Evolutionary conservation across 164 flowering plant genomes (phyloP).

Genomic region (Malania oleifera): DNA sequence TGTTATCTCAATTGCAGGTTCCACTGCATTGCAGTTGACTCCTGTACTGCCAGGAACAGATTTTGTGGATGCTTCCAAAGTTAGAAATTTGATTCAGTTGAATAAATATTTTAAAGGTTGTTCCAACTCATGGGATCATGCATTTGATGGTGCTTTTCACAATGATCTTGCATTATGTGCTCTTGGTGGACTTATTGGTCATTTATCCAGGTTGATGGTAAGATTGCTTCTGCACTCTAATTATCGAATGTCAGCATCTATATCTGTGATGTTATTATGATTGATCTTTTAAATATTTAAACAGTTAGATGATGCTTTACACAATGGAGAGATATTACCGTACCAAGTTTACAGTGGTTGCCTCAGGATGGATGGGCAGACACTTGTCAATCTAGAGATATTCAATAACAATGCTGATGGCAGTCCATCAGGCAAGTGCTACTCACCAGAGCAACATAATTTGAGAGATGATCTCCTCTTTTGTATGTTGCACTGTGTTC

Average conservation of each 20-base stretch:
- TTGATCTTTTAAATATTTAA: conserved; percentile 8
- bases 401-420: conserved; percentile 86
- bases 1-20: conserved; percentile 48
- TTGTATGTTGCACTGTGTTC: neutral
- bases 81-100: conserved; percentile 48
- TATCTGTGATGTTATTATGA: conserved; percentile 1
- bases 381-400: conserved; percentile 86
- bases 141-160: conserved; percentile 41
- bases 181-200: conserved; percentile 71
- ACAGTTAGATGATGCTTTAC: conserved; percentile 75
- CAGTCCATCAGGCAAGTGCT: conserved; percentile 61
- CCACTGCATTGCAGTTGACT: conserved; percentile 40
- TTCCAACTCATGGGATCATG: conserved; percentile 30
- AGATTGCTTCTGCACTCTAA: conserved; percentile 11
- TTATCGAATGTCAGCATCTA: neutral
- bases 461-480: neutral
- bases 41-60: conserved; percentile 44
- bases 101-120: conserved; percentile 72
- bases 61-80: conserved; percentile 57
- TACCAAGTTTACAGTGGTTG: conserved; percentile 74
- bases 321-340: conserved; percentile 68
- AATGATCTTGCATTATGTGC: conserved; percentile 56
- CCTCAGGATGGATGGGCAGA: conserved; percentile 94
- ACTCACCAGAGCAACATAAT: neutral
- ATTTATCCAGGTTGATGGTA: conserved; percentile 84